Evolutionary conservation across 148 eudicot species (phyloP), one percentile per base, ranked within the genome.

Genomic region (Tetragonia tetragonoides): DNA sequence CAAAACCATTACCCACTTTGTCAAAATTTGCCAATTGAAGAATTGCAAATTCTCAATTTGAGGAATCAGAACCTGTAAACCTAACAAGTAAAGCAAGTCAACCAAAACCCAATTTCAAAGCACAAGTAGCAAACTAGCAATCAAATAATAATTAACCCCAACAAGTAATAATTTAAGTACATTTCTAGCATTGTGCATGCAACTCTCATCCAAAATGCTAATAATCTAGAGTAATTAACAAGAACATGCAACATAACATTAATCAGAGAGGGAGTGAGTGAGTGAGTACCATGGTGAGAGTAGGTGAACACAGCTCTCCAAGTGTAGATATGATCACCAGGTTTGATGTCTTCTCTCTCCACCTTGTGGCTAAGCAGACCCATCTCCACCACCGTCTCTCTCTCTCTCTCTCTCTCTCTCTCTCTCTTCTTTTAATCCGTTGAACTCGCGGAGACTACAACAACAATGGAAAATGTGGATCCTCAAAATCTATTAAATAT

Each of bases 281-380:
- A 62, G 73, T 69, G 20, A 12, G 39, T 74, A 95, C 99, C 99
- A 78, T 95, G 97, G 75, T 95, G 99, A 83, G 99, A 95, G 81
- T 95, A 93, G 77, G 97, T 83, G 64, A 95, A 95, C 49, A 91
- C 89, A 83, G 95, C 99, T 79, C 99, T 90, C 87, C 92, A 95
- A 82, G 99, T 90, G 83, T 93, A 95, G 80, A 95, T 89, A 74
- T 95, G 99, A 84, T 95, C 97, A 56, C 99, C 99, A 20, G 90
- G 77, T 84, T 89, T 88, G 81, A 93, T 89, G 67, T 91, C 89
- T 57, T 81, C 84, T 68, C 90, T 90, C 79, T 96, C 99, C 40
- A 88, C 98, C 75, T 87, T 88, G 85, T 93, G 92, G 69, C 87
- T 85, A 21, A 93, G 67, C 24, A 93, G 69, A 59, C 98, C 98